A percentile compares a stretch with the other conserved stretches of the same genome.
These are phyloP conservation scores for Leccinellum rugosiceps DNA, from an alignment of 768 basidiomycete genomes.

Conservation along the genomic window DNA sequence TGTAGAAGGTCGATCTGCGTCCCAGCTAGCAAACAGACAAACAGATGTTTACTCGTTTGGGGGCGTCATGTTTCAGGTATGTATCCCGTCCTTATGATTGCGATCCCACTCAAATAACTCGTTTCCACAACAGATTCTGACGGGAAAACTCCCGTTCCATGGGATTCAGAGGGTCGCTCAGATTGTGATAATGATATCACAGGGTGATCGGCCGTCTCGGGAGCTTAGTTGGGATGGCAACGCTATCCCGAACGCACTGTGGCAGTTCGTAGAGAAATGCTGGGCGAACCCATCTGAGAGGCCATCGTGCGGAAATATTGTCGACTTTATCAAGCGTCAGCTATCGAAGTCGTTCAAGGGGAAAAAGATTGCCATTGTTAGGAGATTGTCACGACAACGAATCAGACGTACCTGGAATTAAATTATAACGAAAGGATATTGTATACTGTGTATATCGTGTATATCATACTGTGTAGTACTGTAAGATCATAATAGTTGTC, in stretches of 20 bases:
- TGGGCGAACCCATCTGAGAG: slow-evolving; percentile 18
- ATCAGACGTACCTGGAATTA: background rate
- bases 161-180: slow-evolving; percentile 15
- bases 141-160: slow-evolving; percentile 26
- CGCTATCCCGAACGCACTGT: slow-evolving; percentile 20
- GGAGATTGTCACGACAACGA: background rate
- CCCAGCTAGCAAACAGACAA: slow-evolving; percentile 9
- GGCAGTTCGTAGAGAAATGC: slow-evolving; percentile 22
- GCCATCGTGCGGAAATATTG: slow-evolving; percentile 13
- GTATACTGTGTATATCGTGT: too few relatives aligned
- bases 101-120: background rate
- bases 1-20: background rate
- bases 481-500: background rate
- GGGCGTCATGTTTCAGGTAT: slow-evolving; percentile 26
- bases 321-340: slow-evolving; percentile 14
- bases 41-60: slow-evolving; percentile 31
- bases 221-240: slow-evolving; percentile 22
- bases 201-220: slow-evolving; percentile 4
- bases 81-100: background rate
- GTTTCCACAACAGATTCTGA: slow-evolving; percentile 11
- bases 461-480: background rate
- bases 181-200: slow-evolving; percentile 23
- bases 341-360: background rate
- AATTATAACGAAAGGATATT: background rate
- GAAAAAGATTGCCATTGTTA: background rate